Conservation (phyloP, 495 filamentous ascomycete species). For the Pseudevernia furfuracea region DNA sequence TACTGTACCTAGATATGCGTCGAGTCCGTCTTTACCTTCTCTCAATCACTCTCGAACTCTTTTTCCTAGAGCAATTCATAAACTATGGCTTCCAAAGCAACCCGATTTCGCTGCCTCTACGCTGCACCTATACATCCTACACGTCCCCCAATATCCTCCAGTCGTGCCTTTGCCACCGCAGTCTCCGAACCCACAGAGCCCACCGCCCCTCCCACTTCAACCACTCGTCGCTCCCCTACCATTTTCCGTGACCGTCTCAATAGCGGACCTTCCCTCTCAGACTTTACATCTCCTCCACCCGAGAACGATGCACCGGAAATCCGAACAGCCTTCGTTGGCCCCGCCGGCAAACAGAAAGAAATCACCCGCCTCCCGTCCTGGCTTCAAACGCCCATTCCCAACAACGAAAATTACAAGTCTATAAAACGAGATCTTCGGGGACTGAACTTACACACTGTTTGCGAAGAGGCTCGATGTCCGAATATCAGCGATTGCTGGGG, state of each 20-base stretch:
- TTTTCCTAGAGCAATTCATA: not conserved
- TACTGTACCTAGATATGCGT: no score
- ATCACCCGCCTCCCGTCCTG: conserved; percentile 88
- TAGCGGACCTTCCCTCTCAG: conserved; percentile 71
- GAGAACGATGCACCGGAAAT: conserved; percentile 45
- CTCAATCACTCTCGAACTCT: not conserved
- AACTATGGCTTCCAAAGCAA: conserved; percentile 31
- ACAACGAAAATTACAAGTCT: conserved; percentile 74
- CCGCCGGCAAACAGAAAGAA: conserved; percentile 70
- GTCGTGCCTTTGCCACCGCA: conserved; percentile 39
- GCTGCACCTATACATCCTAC: conserved; percentile 22
- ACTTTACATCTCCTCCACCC: conserved; percentile 51
- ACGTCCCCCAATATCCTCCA: conserved; percentile 9
- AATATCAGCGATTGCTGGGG: conserved; percentile 99
- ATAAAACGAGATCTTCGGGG: conserved; percentile 90
- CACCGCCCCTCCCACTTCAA: conserved; percentile 20
- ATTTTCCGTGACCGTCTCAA: conserved; percentile 78
- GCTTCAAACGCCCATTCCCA: conserved; percentile 92
- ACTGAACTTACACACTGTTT: conserved; percentile 86
- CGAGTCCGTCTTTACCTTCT: no score
- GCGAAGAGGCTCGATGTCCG: conserved; percentile 93
- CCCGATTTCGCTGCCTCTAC: conserved; percentile 29
- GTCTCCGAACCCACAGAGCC: conserved; percentile 29
- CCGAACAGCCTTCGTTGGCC: conserved; percentile 73
- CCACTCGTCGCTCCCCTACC: conserved; percentile 45